These are phyloP conservation scores for Wickerhamiella cacticola DNA, from an alignment of 805 yeast genomes.

Conservation along the genomic window DNA sequence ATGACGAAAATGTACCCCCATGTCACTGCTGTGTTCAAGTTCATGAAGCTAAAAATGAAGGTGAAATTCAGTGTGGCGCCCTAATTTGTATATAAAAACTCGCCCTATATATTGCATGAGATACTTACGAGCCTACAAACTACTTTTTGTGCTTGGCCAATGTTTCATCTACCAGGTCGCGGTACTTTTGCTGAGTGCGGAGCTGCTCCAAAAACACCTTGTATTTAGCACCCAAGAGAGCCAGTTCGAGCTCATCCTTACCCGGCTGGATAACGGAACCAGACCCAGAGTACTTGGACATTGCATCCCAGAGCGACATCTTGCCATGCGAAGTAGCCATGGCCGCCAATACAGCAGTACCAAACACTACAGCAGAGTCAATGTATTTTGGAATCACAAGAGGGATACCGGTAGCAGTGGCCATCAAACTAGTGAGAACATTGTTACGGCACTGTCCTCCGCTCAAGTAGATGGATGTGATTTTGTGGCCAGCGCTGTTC, in stretches of 20 bases:
- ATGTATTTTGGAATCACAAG: slow-evolving; percentile 87
- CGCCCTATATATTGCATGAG: too few species aligned
- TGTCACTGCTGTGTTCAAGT: neutral
- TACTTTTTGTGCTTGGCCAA: neutral
- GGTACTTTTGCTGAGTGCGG: slow-evolving; percentile 61
- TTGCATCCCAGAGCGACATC: slow-evolving; percentile 60
- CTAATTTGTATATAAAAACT: neutral
- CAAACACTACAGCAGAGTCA: slow-evolving; percentile 95
- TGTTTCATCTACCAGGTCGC: slow-evolving; percentile 40
- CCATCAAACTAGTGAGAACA: slow-evolving; percentile 73
- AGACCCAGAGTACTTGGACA: slow-evolving; percentile 72
- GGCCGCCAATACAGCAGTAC: slow-evolving; percentile 90
- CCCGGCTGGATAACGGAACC: slow-evolving; percentile 71
- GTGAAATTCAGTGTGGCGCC: neutral
- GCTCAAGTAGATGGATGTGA: slow-evolving; percentile 70
- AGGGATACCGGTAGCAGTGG: slow-evolving; percentile 87
- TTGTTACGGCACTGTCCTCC: slow-evolving; percentile 97
- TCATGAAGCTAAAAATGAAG: neutral
- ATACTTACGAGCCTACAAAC: too few species aligned
- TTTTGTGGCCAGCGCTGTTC: slow-evolving; percentile 65
- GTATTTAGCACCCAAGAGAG: slow-evolving; percentile 64
- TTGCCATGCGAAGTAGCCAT: slow-evolving; percentile 62
- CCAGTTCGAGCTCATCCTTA: slow-evolving; percentile 33
- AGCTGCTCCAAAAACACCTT: slow-evolving; percentile 82
- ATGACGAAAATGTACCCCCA: neutral